Evolutionary conservation across 1,139 yeast genomes (phyloP).

Genomic region (Candida sanyaensis): DNA sequence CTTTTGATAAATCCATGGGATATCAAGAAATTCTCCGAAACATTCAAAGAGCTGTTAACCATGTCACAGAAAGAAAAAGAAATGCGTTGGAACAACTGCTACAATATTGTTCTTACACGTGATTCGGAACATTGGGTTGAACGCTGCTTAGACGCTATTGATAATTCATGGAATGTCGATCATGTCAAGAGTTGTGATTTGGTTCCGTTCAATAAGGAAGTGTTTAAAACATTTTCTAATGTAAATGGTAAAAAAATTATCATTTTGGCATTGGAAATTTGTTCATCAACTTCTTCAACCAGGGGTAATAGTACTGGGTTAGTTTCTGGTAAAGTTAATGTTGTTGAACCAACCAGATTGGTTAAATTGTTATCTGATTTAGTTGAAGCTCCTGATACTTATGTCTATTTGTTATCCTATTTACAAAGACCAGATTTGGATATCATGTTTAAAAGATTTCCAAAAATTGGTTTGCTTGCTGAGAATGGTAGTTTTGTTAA

Average conservation of each 20-base stretch:
- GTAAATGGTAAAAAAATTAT: constrained; percentile 45
- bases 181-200: constrained; percentile 28
- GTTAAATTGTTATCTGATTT: constrained; percentile 51
- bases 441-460: constrained; percentile 64
- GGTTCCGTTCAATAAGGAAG: constrained; percentile 26
- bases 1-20: constrained; percentile 92
- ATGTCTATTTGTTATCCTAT: constrained; percentile 71
- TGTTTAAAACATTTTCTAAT: constrained; percentile 40
- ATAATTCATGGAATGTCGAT: constrained; percentile 65
- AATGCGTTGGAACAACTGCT: constrained; percentile 62
- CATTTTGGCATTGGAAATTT: constrained; percentile 55
- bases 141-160: constrained; percentile 56
- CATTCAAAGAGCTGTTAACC: constrained; percentile 61
- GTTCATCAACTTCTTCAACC: constrained; percentile 28
- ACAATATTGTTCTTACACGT: constrained; percentile 58
- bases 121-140: constrained; percentile 79
- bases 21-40: constrained; percentile 59
- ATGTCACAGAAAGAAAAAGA: constrained; percentile 62
- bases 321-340: constrained; percentile 29
- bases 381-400: constrained; percentile 51
- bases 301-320: constrained; percentile 16
- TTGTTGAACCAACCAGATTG: constrained; percentile 50
- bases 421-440: constrained; percentile 66
- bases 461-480: constrained; percentile 79
- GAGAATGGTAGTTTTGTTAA: constrained; percentile 84